These are phyloP conservation scores for Parastagonospora avenae DNA, from an alignment of 2,329 filamentous ascomycete genomes.

Conservation along the genomic window DNA sequence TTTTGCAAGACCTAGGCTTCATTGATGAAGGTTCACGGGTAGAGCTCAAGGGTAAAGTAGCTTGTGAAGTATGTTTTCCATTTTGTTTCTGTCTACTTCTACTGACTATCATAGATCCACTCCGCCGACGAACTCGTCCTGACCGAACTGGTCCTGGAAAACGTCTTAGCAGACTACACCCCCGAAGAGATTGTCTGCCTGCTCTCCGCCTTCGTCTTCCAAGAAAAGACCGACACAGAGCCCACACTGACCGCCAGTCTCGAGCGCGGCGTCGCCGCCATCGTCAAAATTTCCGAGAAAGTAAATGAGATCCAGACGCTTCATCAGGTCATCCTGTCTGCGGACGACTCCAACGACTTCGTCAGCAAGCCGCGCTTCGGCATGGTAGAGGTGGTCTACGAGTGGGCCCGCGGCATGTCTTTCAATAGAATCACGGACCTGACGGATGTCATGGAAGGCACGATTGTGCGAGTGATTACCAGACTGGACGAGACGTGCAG, in stretches of 20 bases:
- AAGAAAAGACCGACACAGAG: constrained; percentile 87
- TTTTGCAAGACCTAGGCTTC: constrained; percentile 89
- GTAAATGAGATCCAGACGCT: constrained; percentile 88
- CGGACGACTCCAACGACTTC: constrained; percentile 92
- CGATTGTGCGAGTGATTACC: constrained; percentile 94
- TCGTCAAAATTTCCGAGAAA: constrained; percentile 88
- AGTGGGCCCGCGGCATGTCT: constrained; percentile 97
- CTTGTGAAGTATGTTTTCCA: constrained; percentile 70
- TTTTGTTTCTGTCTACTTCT: neutral
- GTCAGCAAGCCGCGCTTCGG: constrained; percentile 86
- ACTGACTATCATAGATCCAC: constrained; percentile 66
- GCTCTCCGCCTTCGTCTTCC: constrained; percentile 93
- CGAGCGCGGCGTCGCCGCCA: constrained; percentile 80
- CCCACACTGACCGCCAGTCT: constrained; percentile 83
- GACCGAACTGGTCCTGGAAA: constrained; percentile 94
- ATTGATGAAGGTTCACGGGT: constrained; percentile 87
- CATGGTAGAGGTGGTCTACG: constrained; percentile 95
- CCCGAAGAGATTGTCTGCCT: constrained; percentile 95
- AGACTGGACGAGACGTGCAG: constrained; percentile 93
- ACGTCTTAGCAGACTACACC: constrained; percentile 92
- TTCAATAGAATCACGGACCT: constrained; percentile 97
- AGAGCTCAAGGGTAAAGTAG: constrained; percentile 96
- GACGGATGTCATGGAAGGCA: constrained; percentile 95
- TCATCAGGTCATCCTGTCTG: constrained; percentile 88
- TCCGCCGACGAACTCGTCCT: constrained; percentile 95